These are phyloP conservation scores for Recurvomyces mirabilis DNA, from an alignment of 495 filamentous ascomycete species.

Conservation along the genomic window DNA sequence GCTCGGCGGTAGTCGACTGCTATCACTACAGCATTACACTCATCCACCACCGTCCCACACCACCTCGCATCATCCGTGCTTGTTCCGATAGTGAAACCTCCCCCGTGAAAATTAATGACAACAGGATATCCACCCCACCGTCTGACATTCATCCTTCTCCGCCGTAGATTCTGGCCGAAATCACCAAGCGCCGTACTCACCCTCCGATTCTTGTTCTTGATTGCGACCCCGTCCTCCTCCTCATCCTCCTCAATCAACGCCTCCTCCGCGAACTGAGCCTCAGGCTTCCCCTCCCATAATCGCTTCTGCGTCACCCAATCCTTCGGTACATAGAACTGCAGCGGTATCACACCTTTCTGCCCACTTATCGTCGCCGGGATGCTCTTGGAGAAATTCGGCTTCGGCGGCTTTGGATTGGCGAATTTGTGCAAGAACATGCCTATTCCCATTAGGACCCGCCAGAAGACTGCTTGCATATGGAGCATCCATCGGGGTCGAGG, in stretches of 20 bases:
- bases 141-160: conserved; percentile 13
- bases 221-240: conserved; percentile 3
- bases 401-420: conserved; percentile 53
- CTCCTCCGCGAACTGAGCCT: neutral
- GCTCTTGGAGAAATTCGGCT: conserved; percentile 51
- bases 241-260: neutral
- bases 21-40: conserved; percentile 33
- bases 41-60: conserved; percentile 28
- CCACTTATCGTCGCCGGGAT: conserved; percentile 51
- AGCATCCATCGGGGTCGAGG: conserved; percentile 52
- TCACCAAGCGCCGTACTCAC: neutral
- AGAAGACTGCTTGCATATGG: conserved; percentile 58
- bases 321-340: conserved; percentile 72
- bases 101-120: conserved; percentile 37
- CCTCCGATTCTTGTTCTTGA: conserved; percentile 2
- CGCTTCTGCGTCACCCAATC: conserved; percentile 40
- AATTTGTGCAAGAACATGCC: conserved; percentile 70
- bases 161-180: neutral
- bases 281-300: conserved; percentile 26
- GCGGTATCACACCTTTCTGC: conserved; percentile 43
- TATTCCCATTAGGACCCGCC: conserved; percentile 65
- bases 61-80: conserved; percentile 35
- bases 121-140: conserved; percentile 28
- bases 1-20: conserved; percentile 34
- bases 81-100: conserved; percentile 33